Conservation (phyloP, 2,329 filamentous ascomycete genomes). For the Phialemoniopsis sp. region DNA sequence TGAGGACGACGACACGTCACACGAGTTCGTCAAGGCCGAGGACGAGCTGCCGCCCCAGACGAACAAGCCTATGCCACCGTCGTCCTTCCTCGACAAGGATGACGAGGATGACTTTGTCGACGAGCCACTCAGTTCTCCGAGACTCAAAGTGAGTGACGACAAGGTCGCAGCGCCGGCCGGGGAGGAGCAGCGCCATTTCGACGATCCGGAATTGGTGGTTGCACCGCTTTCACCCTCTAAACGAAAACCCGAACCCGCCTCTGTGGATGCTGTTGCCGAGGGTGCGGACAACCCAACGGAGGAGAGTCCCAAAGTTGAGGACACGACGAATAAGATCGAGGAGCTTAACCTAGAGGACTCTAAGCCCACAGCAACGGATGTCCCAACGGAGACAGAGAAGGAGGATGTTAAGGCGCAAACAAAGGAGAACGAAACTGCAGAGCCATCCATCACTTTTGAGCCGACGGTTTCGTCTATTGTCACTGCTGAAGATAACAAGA, state of each 20-base stretch:
- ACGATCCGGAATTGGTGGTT: constrained; percentile 53
- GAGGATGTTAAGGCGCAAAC: background rate
- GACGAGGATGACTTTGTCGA: constrained; percentile 71
- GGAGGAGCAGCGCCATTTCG: constrained; percentile 44
- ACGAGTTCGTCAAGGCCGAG: constrained; percentile 61
- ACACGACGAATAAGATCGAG: no score
- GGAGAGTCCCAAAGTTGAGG: background rate
- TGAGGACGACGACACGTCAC: constrained; percentile 69
- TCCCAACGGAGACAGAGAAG: constrained; percentile 3
- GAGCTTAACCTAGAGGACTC: constrained; percentile 2
- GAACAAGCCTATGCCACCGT: constrained; percentile 12
- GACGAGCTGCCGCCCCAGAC: constrained; percentile 40
- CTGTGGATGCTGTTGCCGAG: constrained; percentile 4
- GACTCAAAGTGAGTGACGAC: constrained; percentile 57
- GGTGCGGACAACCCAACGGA: constrained; percentile 8
- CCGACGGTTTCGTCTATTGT: no score
- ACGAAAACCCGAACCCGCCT: constrained; percentile 13
- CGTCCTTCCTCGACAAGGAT: constrained; percentile 50
- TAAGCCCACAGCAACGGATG: background rate
- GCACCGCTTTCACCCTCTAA: constrained; percentile 54
- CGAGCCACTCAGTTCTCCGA: constrained; percentile 67
- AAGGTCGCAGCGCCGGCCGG: constrained; percentile 45
- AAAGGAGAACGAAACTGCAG: background rate
- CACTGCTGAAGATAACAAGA: background rate
- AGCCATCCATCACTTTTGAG: no score